These are phyloP conservation scores for Coemansia sp. DNA, from an alignment of 192 early-diverging fungal genomes.

Conservation along the genomic window DNA sequence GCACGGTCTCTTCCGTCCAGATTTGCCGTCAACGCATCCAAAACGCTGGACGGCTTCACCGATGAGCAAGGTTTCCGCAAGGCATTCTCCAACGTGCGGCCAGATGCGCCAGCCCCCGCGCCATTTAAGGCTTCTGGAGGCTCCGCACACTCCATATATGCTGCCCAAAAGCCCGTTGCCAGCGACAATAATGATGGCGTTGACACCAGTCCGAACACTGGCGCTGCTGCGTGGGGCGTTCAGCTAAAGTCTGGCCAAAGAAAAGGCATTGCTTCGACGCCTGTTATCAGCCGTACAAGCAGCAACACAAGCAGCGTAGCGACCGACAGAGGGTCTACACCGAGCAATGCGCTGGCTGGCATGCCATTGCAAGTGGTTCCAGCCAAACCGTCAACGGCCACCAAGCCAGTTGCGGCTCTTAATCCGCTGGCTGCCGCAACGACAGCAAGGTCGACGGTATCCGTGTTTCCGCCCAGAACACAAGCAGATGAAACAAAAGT, in stretches of 20 bases:
- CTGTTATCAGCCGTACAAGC: neutral
- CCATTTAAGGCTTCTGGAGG: constrained; percentile 19
- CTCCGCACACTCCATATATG: neutral
- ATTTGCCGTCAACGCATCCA: constrained; percentile 36
- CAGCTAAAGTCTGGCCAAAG: constrained; percentile 33
- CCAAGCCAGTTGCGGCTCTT: neutral
- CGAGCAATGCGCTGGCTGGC: neutral
- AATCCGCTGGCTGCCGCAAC: neutral
- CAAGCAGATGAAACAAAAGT: neutral
- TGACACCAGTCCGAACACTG: constrained; percentile 39
- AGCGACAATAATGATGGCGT: constrained; percentile 19
- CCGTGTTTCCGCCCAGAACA: neutral
- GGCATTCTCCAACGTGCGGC: constrained; percentile 39
- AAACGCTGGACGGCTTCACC: constrained; percentile 41
- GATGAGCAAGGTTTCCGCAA: constrained; percentile 50
- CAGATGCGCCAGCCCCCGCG: constrained; percentile 39
- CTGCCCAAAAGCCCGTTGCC: neutral
- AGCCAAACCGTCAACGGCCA: neutral
- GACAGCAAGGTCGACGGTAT: neutral
- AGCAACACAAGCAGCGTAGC: neutral
- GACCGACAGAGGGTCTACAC: neutral
- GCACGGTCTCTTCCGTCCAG: constrained; percentile 46
- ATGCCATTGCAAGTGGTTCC: neutral
- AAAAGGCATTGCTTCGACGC: constrained; percentile 6
- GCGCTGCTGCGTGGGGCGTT: constrained; percentile 47